These are phyloP conservation scores for Hirsutella thompsonii DNA, from an alignment of 2,329 filamentous ascomycete genomes.

Conservation along the genomic window DNA sequence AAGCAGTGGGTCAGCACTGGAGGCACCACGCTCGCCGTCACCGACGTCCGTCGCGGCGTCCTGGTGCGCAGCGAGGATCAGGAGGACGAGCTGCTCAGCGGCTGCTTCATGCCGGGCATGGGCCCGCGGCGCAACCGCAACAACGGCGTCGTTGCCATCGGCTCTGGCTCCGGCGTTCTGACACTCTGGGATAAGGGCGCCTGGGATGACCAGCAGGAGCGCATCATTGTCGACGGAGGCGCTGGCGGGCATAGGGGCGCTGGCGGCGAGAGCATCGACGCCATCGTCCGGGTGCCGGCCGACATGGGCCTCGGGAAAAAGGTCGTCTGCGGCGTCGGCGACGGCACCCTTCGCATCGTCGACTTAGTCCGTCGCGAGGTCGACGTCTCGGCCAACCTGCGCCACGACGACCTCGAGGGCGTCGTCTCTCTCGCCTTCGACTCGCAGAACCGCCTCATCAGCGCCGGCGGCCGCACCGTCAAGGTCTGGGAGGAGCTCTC, in stretches of 20 bases:
- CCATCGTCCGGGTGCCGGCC: conserved; percentile 59
- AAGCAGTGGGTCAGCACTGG: conserved; percentile 95
- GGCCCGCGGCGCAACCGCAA: conserved; percentile 51
- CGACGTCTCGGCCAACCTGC: conserved; percentile 41
- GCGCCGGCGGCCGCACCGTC: conserved; percentile 70
- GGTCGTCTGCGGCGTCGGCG: conserved; percentile 68
- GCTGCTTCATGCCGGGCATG: conserved; percentile 64
- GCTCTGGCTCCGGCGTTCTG: conserved; percentile 64
- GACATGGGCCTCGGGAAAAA: conserved; percentile 58
- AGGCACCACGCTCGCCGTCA: conserved; percentile 80
- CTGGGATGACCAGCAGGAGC: conserved; percentile 92
- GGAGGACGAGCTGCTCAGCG: conserved; percentile 82
- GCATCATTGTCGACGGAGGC: conserved; percentile 64
- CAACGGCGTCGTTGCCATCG: conserved; percentile 66
- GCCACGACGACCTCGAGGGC: conserved; percentile 78
- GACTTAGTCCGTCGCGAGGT: conserved; percentile 65
- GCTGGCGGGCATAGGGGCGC: conserved; percentile 23
- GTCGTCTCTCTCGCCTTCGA: conserved; percentile 78
- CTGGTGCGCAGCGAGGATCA: conserved; percentile 86
- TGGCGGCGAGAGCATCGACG: conserved; percentile 69
- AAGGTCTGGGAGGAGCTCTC: conserved; percentile 86
- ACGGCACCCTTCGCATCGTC: conserved; percentile 67
- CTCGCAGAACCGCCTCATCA: conserved; percentile 74
- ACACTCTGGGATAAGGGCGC: conserved; percentile 90
- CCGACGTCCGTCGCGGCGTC: conserved; percentile 76